These are phyloP conservation scores for Ceratocystis smalleyi DNA, from an alignment of 2,329 filamentous ascomycete species.

Conservation along the genomic window DNA sequence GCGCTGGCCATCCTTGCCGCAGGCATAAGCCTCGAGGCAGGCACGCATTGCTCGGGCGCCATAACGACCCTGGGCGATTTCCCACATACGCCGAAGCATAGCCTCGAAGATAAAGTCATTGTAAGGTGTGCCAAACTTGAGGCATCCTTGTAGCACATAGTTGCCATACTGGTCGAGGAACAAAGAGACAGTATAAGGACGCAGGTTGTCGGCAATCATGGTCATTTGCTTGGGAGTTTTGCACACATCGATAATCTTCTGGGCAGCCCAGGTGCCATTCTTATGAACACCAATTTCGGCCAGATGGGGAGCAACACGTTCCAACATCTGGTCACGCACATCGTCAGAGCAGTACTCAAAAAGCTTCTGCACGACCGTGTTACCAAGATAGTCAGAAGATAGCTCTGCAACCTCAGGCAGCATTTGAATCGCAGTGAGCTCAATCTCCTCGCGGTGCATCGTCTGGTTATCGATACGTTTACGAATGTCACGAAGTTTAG, in stretches of 20 bases:
- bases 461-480: conserved; percentile 96
- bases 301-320: conserved; percentile 74
- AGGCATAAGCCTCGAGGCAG: conserved; percentile 88
- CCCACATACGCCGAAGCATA: conserved; percentile 89
- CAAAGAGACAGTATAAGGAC: conserved; percentile 72
- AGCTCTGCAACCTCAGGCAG: conserved; percentile 91
- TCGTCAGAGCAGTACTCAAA: conserved; percentile 92
- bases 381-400: conserved; percentile 88
- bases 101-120: conserved; percentile 97
- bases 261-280: conserved; percentile 97
- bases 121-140: conserved; percentile 76
- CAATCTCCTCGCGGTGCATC: conserved; percentile 72
- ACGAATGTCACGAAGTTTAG: conserved; percentile 83
- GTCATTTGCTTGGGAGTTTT: conserved; percentile 70
- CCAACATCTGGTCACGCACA: conserved; percentile 80
- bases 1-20: conserved; percentile 86
- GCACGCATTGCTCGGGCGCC: conserved; percentile 92
- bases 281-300: conserved; percentile 97
- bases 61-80: conserved; percentile 81
- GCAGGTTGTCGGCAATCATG: conserved; percentile 69
- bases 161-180: conserved; percentile 98
- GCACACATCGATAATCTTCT: conserved; percentile 97
- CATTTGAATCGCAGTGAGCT: conserved; percentile 85
- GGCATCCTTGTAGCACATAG: conserved; percentile 90
- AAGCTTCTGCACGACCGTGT: conserved; percentile 97